Conservation (phyloP, 2,329 filamentous ascomycete species). For the Colletotrichum nymphaeae region DNA sequence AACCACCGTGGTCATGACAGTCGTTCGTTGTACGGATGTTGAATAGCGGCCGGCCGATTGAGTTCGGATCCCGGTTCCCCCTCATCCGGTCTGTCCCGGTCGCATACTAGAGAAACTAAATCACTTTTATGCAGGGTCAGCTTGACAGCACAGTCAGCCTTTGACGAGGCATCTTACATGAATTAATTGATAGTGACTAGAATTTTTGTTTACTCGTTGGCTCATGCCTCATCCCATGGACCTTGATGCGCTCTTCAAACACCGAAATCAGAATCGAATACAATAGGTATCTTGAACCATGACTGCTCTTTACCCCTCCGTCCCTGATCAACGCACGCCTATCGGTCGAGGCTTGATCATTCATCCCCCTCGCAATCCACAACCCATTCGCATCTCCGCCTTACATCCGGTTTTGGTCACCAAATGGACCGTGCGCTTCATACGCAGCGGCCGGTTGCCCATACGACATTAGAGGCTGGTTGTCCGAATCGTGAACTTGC, state of each 20-base stretch:
- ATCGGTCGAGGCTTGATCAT: neutral
- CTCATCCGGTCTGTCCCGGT: slow-evolving; percentile 1
- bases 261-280: neutral
- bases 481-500: slow-evolving; percentile 9
- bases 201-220: neutral
- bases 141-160: neutral
- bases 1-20: too few species aligned
- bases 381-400: neutral
- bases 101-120: neutral
- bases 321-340: neutral
- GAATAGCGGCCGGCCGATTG: neutral
- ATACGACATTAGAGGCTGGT: slow-evolving; percentile 27
- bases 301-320: neutral
- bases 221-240: neutral
- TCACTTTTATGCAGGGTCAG: neutral
- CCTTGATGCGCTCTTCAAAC: neutral
- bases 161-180: neutral
- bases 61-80: neutral
- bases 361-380: neutral
- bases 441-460: slow-evolving; percentile 19
- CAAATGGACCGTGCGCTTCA: slow-evolving; percentile 30
- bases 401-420: slow-evolving; percentile 26
- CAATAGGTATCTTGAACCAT: slow-evolving; percentile 4
- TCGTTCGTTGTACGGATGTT: too few species aligned
- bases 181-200: neutral